Conservation (phyloP, 2,329 filamentous ascomycete species). For the Phialophora tarda region DNA sequence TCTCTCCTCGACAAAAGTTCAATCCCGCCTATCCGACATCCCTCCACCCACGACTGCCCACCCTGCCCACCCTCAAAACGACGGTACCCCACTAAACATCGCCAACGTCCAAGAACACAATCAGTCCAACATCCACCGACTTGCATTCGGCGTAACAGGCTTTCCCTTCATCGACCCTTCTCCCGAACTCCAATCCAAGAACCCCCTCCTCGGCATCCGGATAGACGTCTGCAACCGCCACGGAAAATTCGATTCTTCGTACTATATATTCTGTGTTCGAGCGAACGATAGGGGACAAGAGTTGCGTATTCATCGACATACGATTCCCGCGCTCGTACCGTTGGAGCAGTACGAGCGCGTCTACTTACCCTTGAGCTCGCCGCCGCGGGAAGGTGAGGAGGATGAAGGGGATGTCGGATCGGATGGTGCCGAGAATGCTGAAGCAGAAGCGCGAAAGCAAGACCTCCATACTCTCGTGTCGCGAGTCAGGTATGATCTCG, state of each 20-base stretch:
- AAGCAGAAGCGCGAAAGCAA: conserved; percentile 40
- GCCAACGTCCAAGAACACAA: conserved; percentile 42
- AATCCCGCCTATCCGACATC: conserved; percentile 41
- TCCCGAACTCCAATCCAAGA: conserved; percentile 41
- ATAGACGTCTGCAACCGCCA: conserved; percentile 50
- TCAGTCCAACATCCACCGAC: conserved; percentile 50
- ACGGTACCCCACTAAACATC: conserved; percentile 35
- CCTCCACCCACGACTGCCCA: not conserved
- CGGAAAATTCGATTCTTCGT: conserved; percentile 50
- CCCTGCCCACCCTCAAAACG: not conserved
- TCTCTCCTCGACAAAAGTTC: conserved; percentile 48
- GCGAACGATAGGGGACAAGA: conserved; percentile 36
- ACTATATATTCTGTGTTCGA: conserved; percentile 50
- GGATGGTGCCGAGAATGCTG: conserved; percentile 38
- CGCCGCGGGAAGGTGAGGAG: conserved; percentile 23
- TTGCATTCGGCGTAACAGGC: conserved; percentile 52
- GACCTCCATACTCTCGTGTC: conserved; percentile 47
- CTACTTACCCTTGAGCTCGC: conserved; percentile 43
- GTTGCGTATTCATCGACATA: conserved; percentile 50
- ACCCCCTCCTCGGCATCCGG: conserved; percentile 48
- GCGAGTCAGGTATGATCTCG: conserved; percentile 49
- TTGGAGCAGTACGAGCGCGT: conserved; percentile 46
- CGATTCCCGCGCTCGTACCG: conserved; percentile 53
- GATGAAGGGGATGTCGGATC: conserved; percentile 33
- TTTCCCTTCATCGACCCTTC: conserved; percentile 55